Evolutionary conservation across 2,329 filamentous ascomycete genomes (phyloP).

Genomic region (Colletotrichum acutatum): DNA sequence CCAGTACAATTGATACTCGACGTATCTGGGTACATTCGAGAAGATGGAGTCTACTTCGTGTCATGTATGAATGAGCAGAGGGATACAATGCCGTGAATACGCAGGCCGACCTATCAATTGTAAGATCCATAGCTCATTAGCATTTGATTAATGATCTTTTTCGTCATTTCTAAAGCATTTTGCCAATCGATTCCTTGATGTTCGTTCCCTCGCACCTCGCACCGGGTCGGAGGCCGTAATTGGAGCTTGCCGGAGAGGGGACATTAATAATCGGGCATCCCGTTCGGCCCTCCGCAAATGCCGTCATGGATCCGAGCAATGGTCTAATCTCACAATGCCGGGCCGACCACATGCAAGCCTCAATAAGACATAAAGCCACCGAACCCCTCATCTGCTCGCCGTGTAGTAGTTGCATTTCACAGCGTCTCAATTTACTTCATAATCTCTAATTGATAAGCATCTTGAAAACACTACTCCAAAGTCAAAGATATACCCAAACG

Average conservation of each 20-base stretch:
- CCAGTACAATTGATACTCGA: no score
- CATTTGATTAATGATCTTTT: not conserved
- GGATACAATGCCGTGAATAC: not conserved
- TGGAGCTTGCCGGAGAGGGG: constrained; percentile 9
- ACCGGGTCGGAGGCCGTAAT: constrained; percentile 6
- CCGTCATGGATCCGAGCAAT: constrained; percentile 32
- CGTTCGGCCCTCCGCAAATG: constrained; percentile 28
- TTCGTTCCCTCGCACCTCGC: not conserved
- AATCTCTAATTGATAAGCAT: not conserved
- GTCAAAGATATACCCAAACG: not conserved
- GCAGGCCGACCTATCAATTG: not conserved
- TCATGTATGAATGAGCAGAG: not conserved
- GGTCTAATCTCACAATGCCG: constrained; percentile 11
- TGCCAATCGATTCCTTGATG: not conserved
- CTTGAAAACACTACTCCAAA: not conserved
- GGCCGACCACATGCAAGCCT: not conserved
- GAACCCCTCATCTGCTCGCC: not conserved
- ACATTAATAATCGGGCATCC: constrained; percentile 29
- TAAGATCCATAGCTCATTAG: not conserved
- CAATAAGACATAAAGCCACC: constrained; percentile 2
- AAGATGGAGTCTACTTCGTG: not conserved
- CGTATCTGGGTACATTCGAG: not conserved
- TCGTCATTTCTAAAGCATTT: not conserved
- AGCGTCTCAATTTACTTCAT: not conserved
- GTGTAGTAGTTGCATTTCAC: not conserved